phyloP scores from a whole-genome alignment of 176 grass and related monocot species.

The Ensete glaucum region DNA sequence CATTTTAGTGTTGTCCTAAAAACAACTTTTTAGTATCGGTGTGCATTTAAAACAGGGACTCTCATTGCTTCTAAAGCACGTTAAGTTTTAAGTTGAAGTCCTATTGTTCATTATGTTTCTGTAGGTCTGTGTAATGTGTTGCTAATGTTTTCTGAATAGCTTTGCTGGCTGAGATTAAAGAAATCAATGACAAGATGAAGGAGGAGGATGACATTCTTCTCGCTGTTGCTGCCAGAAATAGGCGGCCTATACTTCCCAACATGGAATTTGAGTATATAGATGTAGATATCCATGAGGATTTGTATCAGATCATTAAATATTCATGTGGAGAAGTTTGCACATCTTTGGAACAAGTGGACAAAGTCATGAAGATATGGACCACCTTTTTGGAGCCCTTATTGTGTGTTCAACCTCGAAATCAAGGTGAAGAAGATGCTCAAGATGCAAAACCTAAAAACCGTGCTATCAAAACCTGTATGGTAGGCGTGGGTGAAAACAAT shows the following conservation, averaged over 20 bases:
- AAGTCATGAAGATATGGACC: conserved; percentile 52
- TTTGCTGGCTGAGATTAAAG: conserved; percentile 59
- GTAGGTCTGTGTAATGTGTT: not conserved
- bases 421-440: conserved; percentile 28
- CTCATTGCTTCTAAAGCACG: not conserved
- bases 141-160: conserved; percentile 22
- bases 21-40: not conserved
- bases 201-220: conserved; percentile 51
- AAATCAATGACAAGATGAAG: conserved; percentile 59
- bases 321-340: conserved; percentile 61
- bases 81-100: not conserved
- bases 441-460: conserved; percentile 29
- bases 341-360: conserved; percentile 41
- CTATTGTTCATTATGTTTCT: not conserved
- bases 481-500: conserved; percentile 35
- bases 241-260: conserved; percentile 46
- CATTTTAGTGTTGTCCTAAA: not conserved
- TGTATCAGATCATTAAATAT: conserved; percentile 60
- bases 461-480: conserved; percentile 25
- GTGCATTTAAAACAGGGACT: not conserved
- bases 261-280: conserved; percentile 63
- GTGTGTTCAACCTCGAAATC: conserved; percentile 31
- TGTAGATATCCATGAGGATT: conserved; percentile 50
- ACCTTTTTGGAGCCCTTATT: conserved; percentile 57
- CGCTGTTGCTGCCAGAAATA: conserved; percentile 41